Evolutionary conservation across 1,284 basidiomycete species (phyloP), one percentile per base, ranked within the genome.

Genomic region (Omphalotus olearius): DNA sequence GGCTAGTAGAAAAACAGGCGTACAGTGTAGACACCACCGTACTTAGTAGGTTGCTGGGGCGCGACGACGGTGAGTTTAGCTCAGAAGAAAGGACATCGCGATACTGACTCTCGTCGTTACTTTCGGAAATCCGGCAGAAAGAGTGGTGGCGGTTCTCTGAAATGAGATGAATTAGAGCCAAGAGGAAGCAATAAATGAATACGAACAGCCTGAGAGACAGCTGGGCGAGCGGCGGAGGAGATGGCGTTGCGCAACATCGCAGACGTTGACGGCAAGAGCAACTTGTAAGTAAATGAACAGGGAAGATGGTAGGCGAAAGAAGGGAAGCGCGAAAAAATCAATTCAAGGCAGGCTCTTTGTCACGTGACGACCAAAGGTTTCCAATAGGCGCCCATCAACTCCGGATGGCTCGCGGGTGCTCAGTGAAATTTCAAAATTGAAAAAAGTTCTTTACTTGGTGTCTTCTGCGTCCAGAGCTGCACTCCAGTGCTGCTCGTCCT

Each of bases 21-120:
- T 62, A 92, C 90, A 45, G 88, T 92, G 70, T 91, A 91, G 60
- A 92, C 84, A 64, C 94, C 95, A 53, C 96, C 96, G 69, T 97
- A 98, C 75, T 98, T 98, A 59, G 93, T 92, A 14, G 91, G 83
- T 46, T 86, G 81, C 91, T 95, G 48, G 35, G 39, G 30, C 45
- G 16, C 35, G 10, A 36, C 26, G 4, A 26, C 18, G 1, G 13
- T 40, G 20, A 25, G 18, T 48, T 37, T 36, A 47, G 40, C 20
- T 37, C 23, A 18, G 18, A 30, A 17, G 45, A 38, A 37, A 45
- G 38, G 40, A 52, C 50, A 54, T 23, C 25, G 25, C 51, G 43
- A 35, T 49, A 69, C 79, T 58, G 64, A 89, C 88, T 64, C 83
- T 79, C 63, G 83, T 79, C 35, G 83, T 75, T 58, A 89, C 80